A percentile compares a stretch with the other conserved stretches of the same genome.
Evolutionary conservation across 2,329 filamentous ascomycete genomes (phyloP).

Genomic region (Arachnomyces sp.): DNA sequence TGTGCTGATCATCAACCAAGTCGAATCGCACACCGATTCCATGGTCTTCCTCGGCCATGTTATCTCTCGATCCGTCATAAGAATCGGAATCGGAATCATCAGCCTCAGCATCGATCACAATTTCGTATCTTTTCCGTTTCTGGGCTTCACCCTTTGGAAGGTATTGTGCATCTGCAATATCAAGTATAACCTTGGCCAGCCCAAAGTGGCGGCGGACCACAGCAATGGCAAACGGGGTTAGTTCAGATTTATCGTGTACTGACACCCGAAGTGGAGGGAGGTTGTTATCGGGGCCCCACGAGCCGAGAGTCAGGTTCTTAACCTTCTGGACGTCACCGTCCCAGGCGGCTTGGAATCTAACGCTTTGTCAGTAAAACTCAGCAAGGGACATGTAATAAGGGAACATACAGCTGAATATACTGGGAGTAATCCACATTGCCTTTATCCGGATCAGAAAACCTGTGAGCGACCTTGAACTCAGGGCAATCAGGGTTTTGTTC

Average conservation of each 20-base stretch:
- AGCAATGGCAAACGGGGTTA: slow-evolving; percentile 61
- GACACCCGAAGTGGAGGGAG: slow-evolving; percentile 56
- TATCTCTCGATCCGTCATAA: slow-evolving; percentile 4
- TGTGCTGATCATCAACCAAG: slow-evolving; percentile 59
- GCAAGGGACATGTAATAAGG: not conserved
- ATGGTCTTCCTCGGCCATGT: slow-evolving; percentile 13
- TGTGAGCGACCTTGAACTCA: slow-evolving; percentile 42
- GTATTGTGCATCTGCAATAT: slow-evolving; percentile 64
- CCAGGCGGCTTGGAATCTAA: slow-evolving; percentile 56
- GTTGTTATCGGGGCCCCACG: slow-evolving; percentile 39
- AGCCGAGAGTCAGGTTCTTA: slow-evolving; percentile 23
- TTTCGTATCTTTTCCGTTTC: slow-evolving; percentile 29
- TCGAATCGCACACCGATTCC: slow-evolving; percentile 35
- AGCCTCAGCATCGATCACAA: slow-evolving; percentile 29
- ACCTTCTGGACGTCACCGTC: slow-evolving; percentile 55
- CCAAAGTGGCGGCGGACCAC: slow-evolving; percentile 57
- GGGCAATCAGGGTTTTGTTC: slow-evolving; percentile 1
- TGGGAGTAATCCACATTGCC: slow-evolving; percentile 49
- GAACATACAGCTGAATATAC: slow-evolving; percentile 15
- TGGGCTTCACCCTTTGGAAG: slow-evolving; percentile 44
- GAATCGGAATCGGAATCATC: not conserved
- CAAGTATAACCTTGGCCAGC: slow-evolving; percentile 57
- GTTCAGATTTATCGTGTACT: slow-evolving; percentile 42
- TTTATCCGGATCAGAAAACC: slow-evolving; percentile 43
- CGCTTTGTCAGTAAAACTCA: no score